These are phyloP conservation scores for Solanum chacoense DNA, from an alignment of 305 asterid genomes.

Conservation along the genomic window DNA sequence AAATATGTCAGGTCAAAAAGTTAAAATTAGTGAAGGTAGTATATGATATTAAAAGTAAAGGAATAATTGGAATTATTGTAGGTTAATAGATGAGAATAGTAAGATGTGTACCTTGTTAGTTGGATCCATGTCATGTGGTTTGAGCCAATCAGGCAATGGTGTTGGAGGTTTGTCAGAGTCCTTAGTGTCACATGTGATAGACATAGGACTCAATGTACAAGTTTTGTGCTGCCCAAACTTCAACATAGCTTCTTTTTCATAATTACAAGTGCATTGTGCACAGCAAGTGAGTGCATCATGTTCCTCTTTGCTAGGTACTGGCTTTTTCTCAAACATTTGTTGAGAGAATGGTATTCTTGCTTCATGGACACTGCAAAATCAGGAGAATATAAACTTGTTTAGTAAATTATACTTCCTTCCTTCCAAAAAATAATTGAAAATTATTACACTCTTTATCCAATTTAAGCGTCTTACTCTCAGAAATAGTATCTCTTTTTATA, in stretches of 20 bases:
- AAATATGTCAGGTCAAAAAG: too few species aligned
- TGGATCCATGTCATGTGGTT: constrained; percentile 23
- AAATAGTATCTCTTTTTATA: background rate
- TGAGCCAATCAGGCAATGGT: constrained; percentile 60
- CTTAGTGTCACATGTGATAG: constrained; percentile 13
- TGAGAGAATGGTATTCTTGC: constrained; percentile 27
- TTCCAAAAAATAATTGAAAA: background rate
- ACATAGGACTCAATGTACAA: background rate
- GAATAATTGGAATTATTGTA: background rate
- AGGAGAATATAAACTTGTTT: background rate
- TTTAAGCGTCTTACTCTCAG: background rate
- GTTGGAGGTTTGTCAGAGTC: constrained; percentile 26
- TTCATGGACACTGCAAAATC: constrained; percentile 38
- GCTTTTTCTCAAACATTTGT: constrained; percentile 29
- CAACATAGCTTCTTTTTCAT: constrained; percentile 46
- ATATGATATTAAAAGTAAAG: background rate
- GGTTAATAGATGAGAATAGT: background rate
- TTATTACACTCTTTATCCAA: background rate
- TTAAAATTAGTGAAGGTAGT: background rate
- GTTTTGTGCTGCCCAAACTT: constrained; percentile 21
- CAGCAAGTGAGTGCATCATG: constrained; percentile 45
- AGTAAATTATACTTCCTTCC: background rate
- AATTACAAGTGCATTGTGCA: constrained; percentile 50
- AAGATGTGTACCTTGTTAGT: constrained; percentile 38
- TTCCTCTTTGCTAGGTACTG: constrained; percentile 29